Evolutionary conservation across 2,329 filamentous ascomycete genomes (phyloP).

Genomic region (Botrytis fragariae): DNA sequence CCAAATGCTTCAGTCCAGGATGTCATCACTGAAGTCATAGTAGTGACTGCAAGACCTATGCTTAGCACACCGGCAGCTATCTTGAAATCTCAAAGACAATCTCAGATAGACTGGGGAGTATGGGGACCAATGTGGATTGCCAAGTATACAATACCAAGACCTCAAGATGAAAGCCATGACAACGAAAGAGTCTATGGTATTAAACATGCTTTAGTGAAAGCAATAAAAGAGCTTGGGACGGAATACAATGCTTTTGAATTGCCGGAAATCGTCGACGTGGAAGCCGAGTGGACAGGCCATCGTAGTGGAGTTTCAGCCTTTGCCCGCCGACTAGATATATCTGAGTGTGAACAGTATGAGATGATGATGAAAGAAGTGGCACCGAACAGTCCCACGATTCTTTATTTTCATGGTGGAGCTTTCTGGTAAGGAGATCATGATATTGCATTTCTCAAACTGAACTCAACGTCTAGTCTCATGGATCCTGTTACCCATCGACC

Average conservation of each 20-base stretch:
- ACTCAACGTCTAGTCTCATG: constrained; percentile 55
- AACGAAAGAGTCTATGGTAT: constrained; percentile 41
- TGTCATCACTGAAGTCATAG: constrained; percentile 68
- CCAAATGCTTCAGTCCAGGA: constrained; percentile 74
- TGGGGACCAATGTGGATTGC: constrained; percentile 82
- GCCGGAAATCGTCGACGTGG: constrained; percentile 55
- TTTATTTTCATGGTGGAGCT: constrained; percentile 76
- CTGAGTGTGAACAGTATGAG: constrained; percentile 63
- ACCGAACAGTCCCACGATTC: constrained; percentile 56
- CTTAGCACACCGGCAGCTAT: constrained; percentile 48
- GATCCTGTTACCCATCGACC: constrained; percentile 67
- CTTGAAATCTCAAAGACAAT: constrained; percentile 60
- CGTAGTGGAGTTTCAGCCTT: constrained; percentile 52
- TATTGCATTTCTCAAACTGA: not conserved
- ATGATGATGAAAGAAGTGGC: constrained; percentile 65
- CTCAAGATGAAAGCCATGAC: constrained; percentile 45
- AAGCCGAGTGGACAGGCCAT: constrained; percentile 77
- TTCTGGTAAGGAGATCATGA: constrained; percentile 36
- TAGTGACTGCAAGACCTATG: constrained; percentile 69
- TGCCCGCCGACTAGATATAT: constrained; percentile 52
- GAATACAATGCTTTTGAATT: constrained; percentile 40
- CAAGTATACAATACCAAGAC: constrained; percentile 61
- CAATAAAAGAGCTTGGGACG: constrained; percentile 54
- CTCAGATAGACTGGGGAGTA: constrained; percentile 61
- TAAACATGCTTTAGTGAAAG: constrained; percentile 55